These are phyloP conservation scores for Eudorina sp. DNA, from an alignment of 139 green algal genomes.

Conservation along the genomic window DNA sequence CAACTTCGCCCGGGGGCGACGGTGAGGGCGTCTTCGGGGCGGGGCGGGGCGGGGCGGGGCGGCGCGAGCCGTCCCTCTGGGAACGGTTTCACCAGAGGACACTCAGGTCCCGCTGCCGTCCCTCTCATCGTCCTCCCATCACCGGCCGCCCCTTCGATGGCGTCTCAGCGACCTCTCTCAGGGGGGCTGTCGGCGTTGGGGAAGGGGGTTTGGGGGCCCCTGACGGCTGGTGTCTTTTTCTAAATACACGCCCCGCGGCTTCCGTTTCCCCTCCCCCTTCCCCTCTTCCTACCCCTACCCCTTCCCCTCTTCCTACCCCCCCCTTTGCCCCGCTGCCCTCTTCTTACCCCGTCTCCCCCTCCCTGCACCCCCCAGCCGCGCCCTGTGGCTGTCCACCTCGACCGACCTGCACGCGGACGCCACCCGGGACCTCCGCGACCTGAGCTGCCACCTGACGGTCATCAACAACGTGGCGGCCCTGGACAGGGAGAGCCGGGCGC, in stretches of 20 bases:
- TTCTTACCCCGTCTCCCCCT: neutral
- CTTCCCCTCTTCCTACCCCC: neutral
- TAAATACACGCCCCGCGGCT: too few species aligned
- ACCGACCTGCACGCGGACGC: slow-evolving; percentile 85
- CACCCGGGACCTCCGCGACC: slow-evolving; percentile 72
- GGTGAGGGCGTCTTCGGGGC: slow-evolving; percentile 7
- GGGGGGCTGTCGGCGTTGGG: too few species aligned
- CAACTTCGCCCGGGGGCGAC: slow-evolving; percentile 83
- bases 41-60: neutral
- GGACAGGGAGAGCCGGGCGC: slow-evolving; percentile 73
- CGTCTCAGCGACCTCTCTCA: too few species aligned
- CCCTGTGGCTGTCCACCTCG: slow-evolving; percentile 83
- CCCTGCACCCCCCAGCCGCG: slow-evolving; percentile 14
- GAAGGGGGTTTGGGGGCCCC: too few species aligned
- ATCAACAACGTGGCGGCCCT: slow-evolving; percentile 77
- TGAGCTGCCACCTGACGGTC: slow-evolving; percentile 76
- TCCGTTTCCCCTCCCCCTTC: neutral
- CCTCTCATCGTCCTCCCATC: too few species aligned
- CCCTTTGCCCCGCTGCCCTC: neutral
- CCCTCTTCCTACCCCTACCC: neutral
- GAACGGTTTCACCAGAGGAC: too few species aligned
- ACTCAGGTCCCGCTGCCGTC: too few species aligned
- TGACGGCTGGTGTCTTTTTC: too few species aligned
- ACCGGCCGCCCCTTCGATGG: too few species aligned
- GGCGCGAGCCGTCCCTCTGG: too few species aligned